Conservation (phyloP, 176 grass and related monocot species). For the Sorghum bicolor region DNA sequence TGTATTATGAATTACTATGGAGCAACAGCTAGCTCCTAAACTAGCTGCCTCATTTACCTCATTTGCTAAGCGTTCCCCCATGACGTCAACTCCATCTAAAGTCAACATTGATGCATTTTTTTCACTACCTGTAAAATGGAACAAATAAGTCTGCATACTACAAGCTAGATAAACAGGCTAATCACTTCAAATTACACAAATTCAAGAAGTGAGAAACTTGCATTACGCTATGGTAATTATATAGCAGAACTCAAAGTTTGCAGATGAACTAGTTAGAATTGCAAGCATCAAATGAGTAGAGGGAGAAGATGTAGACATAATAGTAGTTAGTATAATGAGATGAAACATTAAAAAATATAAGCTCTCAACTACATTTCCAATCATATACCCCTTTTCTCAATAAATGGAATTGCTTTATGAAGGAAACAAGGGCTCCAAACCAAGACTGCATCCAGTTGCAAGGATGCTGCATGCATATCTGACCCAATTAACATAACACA, state of each 20-base stretch:
- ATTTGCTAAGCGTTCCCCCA: slow-evolving; percentile 76
- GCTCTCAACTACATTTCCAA: not conserved
- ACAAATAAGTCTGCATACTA: slow-evolving; percentile 8
- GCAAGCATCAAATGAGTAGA: not conserved
- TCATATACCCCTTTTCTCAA: not conserved
- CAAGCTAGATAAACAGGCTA: not conserved
- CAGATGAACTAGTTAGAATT: not conserved
- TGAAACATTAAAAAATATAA: not conserved
- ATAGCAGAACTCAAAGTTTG: not conserved
- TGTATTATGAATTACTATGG: not conserved
- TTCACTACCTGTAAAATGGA: slow-evolving; percentile 63
- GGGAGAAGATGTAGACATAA: not conserved
- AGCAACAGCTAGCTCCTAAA: not conserved
- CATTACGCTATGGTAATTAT: not conserved
- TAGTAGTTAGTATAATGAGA: not conserved
- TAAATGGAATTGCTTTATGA: not conserved
- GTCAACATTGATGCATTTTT: slow-evolving; percentile 65
- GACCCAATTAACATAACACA: not conserved
- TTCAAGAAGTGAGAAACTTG: not conserved
- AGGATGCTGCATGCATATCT: not conserved
- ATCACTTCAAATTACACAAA: not conserved
- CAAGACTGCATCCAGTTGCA: not conserved
- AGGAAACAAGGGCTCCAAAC: not conserved
- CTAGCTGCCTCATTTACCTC: slow-evolving; percentile 41
- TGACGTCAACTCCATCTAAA: slow-evolving; percentile 75